Base-by-base conservation (phyloP, 2,329 filamentous ascomycete species). In the Colletotrichum coccodes region DNA sequence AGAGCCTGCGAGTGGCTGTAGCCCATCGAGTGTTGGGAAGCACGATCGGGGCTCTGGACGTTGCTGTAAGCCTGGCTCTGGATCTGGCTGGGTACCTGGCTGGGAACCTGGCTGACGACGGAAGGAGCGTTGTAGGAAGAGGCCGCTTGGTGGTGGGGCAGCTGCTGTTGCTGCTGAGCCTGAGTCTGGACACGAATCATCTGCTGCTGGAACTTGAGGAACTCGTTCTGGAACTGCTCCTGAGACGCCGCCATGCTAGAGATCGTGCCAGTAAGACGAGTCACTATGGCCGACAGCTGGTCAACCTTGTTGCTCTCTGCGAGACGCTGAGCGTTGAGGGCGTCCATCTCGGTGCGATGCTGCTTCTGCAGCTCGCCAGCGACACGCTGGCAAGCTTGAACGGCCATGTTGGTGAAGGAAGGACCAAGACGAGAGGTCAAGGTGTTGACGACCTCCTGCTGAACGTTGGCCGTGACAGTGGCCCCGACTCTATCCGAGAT, bases 401-500 rank as follows among this genome's bases (percentile, higher is more conserved):
- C 83, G 16, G 92, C 86, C 71, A 94, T 84, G 59, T 86, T 87
- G 58, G 88, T 88, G 72, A 95, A 86, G 12, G 89, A 84, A 2
- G 93, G 91, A 2, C 88, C 83, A n/a, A 96, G 84, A 34, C 87
- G 87, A 68, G 86, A 86, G 47, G 89, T 85, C 42, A 95, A 79
- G 11, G 88, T 83, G 40, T 85, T 84, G 16, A 87, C 80, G 56
- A 97, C 85, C 64, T 93, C 90, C 63, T 89, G 85, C 75, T 97
- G 92, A 32, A 97, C 85, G 62, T 88, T 89, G 49, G 87, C 82
- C 5, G 88, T 83, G 34, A 97, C 86, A 56, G 88, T 89, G 72
- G 89, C 87, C 3, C 90, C 85, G 38, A 97, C 87, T 58, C 90
- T 87, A 60, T 97, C 93, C 4, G 91, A 87, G 62, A 98, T 89